These are phyloP conservation scores for Amaranthus palmeri DNA, from an alignment of 148 eudicot genomes.

Conservation along the genomic window DNA sequence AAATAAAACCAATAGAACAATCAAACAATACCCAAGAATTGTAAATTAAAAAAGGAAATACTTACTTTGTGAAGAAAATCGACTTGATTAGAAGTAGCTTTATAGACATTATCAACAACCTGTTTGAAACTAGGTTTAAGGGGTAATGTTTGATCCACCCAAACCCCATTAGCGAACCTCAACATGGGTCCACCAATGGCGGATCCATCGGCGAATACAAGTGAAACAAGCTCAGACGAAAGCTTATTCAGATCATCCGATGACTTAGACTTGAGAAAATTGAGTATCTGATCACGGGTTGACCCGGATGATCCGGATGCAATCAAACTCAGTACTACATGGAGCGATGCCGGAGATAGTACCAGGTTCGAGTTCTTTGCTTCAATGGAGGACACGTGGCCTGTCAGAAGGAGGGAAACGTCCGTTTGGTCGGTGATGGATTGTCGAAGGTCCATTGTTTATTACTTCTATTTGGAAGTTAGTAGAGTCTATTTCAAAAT, in stretches of 20 bases:
- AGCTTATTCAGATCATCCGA: conserved; percentile 56
- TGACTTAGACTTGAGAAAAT: conserved; percentile 49
- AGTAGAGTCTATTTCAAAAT: no score
- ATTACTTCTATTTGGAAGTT: no score
- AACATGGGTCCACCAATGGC: conserved; percentile 58
- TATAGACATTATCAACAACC: conserved; percentile 46
- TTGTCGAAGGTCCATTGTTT: conserved; percentile 68
- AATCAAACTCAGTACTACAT: conserved; percentile 55
- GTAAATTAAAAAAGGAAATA: neutral
- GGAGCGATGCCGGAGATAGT: conserved; percentile 73
- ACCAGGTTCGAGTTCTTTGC: conserved; percentile 44
- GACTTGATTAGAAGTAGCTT: conserved; percentile 52
- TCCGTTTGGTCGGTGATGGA: conserved; percentile 58
- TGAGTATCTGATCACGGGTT: conserved; percentile 59
- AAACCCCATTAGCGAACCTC: conserved; percentile 67
- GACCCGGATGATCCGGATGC: conserved; percentile 66
- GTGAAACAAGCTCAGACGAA: conserved; percentile 54
- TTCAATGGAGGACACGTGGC: conserved; percentile 26
- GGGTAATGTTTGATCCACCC: conserved; percentile 55
- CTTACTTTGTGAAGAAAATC: conserved; percentile 72
- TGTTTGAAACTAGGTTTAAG: conserved; percentile 48
- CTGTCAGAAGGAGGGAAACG: conserved; percentile 41
- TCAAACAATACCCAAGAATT: neutral
- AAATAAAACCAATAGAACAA: neutral
- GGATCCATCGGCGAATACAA: conserved; percentile 54